Conservation (phyloP, 2,329 filamentous ascomycete genomes). For the Chrysoporthe deuterocubensis region DNA sequence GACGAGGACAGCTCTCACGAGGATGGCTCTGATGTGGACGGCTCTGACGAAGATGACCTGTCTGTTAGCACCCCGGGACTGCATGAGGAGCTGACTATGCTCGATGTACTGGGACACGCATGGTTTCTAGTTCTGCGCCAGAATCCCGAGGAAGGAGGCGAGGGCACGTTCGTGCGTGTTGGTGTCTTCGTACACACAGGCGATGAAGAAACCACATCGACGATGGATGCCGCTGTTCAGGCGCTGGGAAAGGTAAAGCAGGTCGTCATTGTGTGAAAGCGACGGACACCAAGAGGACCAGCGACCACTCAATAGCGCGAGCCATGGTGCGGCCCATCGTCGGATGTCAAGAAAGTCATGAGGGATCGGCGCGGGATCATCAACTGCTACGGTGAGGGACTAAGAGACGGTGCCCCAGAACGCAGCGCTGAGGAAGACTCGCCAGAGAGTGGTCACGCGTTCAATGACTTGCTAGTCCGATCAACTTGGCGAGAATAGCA, state of each 20-base stretch:
- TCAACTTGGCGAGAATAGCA: no score
- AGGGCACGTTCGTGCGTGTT: background rate
- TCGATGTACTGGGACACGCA: background rate
- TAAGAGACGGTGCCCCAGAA: background rate
- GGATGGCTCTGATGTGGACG: background rate
- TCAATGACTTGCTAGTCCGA: no score
- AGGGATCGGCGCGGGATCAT: no score
- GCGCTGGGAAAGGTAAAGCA: background rate
- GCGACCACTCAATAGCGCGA: no score
- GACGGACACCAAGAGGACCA: background rate
- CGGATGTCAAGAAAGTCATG: background rate
- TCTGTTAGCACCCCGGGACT: no score
- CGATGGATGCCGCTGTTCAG: background rate
- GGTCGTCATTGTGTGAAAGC: background rate
- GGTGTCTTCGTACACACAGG: background rate
- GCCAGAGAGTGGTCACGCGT: no score
- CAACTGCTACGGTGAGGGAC: no score
- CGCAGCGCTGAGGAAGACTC: no score
- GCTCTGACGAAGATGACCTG: no score
- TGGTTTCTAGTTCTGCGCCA: background rate
- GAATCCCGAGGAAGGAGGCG: background rate
- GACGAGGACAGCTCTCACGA: background rate
- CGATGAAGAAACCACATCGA: background rate
- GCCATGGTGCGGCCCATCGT: background rate
- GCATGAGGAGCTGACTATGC: no score